Evolutionary conservation across 129 eudicot genomes (phyloP).

Genomic region (Calendula officinalis): DNA sequence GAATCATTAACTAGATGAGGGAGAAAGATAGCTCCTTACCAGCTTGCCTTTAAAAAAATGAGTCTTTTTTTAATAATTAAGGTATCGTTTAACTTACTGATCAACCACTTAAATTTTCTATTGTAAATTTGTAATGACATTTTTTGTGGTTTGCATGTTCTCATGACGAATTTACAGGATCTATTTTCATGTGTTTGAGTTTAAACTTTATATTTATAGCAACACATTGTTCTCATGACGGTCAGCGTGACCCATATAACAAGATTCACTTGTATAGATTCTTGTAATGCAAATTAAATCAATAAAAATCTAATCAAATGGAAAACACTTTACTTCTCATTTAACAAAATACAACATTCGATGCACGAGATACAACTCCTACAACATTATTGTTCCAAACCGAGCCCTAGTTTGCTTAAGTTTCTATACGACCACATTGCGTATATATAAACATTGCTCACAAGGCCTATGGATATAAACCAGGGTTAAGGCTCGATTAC

Average conservation of each 20-base stretch:
- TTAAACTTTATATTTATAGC: slow-evolving; percentile 19
- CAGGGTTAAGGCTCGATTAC: slow-evolving; percentile 14
- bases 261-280: too few species aligned
- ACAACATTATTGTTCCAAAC: slow-evolving; percentile 25
- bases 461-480: slow-evolving; percentile 14
- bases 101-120: slow-evolving; percentile 5
- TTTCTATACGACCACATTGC: too few species aligned
- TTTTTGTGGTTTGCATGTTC: slow-evolving; percentile 26
- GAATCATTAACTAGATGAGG: too few species aligned
- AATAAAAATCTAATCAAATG: too few species aligned
- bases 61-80: not conserved
- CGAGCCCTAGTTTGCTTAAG: slow-evolving; percentile 11
- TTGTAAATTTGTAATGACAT: too few species aligned
- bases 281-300: too few species aligned
- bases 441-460: slow-evolving; percentile 21
- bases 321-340: slow-evolving; percentile 19
- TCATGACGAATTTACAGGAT: slow-evolving; percentile 28
- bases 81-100: not conserved
- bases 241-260: too few species aligned
- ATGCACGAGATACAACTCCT: slow-evolving; percentile 3
- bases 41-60: not conserved
- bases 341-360: not conserved
- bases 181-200: not conserved
- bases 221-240: too few species aligned
- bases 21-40: not conserved